These are phyloP conservation scores for Eudorina sp. DNA, from an alignment of 139 green algal genomes.

Conservation along the genomic window DNA sequence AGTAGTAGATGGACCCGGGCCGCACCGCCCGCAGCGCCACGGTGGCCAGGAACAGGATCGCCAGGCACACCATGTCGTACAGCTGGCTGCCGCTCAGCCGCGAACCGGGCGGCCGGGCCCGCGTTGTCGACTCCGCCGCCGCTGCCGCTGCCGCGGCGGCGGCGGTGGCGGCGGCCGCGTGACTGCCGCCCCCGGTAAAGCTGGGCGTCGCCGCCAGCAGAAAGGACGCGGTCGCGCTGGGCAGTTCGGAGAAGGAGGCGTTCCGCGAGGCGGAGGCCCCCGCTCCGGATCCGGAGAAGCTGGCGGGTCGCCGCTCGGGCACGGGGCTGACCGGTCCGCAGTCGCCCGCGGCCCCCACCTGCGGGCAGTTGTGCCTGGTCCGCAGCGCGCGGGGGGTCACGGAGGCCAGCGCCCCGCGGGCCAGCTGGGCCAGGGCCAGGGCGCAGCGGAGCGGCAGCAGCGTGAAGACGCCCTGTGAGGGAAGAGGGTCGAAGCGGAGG, in stretches of 20 bases:
- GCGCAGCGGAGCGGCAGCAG: conserved; percentile 77
- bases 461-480: conserved; percentile 80
- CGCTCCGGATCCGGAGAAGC: too few species aligned
- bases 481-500: neutral
- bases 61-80: conserved; percentile 84
- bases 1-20: conserved; percentile 91
- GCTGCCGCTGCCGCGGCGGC: neutral
- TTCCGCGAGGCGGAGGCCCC: neutral
- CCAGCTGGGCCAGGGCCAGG: conserved; percentile 20
- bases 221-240: neutral
- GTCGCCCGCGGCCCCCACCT: neutral
- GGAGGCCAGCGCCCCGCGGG: neutral
- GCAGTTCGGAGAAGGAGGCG: neutral
- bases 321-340: neutral
- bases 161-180: neutral
- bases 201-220: neutral
- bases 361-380: neutral
- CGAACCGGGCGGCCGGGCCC: neutral
- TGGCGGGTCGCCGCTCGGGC: neutral
- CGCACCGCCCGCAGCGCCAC: conserved; percentile 74
- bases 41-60: conserved; percentile 71
- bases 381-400: neutral
- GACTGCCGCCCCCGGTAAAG: neutral
- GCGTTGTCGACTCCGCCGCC: conserved; percentile 1
- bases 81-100: conserved; percentile 65